Conservation (phyloP, 1,284 basidiomycete genomes). For the Moniliella sp. region DNA sequence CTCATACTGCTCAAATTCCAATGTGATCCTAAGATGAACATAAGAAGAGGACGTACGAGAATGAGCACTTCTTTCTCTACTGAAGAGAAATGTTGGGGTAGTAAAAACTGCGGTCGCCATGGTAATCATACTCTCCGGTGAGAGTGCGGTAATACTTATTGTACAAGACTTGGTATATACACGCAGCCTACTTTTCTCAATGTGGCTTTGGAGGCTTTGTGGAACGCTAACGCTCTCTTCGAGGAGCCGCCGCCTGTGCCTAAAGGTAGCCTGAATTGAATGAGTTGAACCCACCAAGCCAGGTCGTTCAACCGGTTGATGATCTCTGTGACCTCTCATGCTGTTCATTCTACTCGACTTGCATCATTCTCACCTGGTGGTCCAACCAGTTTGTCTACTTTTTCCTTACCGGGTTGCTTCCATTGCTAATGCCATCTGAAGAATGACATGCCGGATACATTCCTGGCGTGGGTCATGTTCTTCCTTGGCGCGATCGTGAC, state of each 20-base stretch:
- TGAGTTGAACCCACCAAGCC: slow-evolving; percentile 11
- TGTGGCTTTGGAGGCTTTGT: too few species aligned
- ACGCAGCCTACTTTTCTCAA: too few species aligned
- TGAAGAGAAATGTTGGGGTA: slow-evolving; percentile 15
- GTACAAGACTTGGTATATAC: slow-evolving; percentile 18
- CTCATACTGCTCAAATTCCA: slow-evolving; percentile 19
- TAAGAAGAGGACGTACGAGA: too few species aligned
- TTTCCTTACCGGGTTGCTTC: slow-evolving; percentile 23
- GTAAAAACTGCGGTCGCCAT: slow-evolving; percentile 23
- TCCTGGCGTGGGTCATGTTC: slow-evolving; percentile 14
- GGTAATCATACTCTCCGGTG: slow-evolving; percentile 17
- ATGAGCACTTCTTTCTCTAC: too few species aligned
- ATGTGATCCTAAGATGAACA: too few species aligned
- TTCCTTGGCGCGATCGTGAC: too few species aligned
- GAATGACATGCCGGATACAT: too few species aligned
- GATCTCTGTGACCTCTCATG: slow-evolving; percentile 25
- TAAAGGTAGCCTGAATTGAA: too few species aligned
- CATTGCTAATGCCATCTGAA: too few species aligned
- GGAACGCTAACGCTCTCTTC: too few species aligned
- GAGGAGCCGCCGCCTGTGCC: too few species aligned
- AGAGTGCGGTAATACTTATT: slow-evolving; percentile 14
- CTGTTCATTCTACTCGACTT: slow-evolving; percentile 17
- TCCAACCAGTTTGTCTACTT: slow-evolving; percentile 20
- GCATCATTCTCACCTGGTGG: slow-evolving; percentile 18
- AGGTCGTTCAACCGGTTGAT: slow-evolving; percentile 20